Evolutionary conservation across 1,284 basidiomycete genomes (phyloP), one percentile per base, ranked within the genome.

Genomic region (Mixia osmundae): DNA sequence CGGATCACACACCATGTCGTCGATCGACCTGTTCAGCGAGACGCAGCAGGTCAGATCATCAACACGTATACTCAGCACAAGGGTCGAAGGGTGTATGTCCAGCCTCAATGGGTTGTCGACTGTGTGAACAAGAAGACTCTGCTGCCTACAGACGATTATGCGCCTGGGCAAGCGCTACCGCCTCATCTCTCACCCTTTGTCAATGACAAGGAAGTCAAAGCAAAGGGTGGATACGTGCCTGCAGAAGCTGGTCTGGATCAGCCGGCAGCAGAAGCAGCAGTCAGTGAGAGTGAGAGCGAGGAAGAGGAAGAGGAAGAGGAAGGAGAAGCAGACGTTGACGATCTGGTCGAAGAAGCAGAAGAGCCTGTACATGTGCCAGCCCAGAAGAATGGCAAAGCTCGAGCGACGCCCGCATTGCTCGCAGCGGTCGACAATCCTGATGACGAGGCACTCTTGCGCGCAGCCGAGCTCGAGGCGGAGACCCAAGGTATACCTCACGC

Each of bases 41-140:
- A 47, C 21, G 43, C 49, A 18, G 39, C 68, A 75, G 48, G 63
- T 67, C n/a, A n/a, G n/a, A 44, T 68, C 72, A 49, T n/a, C n/a
- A n/a, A n/a, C n/a, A n/a, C n/a, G n/a, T n/a, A n/a, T n/a, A n/a
- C n/a, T n/a, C n/a, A n/a, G n/a, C 64, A 66, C 32, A 64, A 71
- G 21, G 57, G 65, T 35, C 69, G 71, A 53, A 67, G 87, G 48
- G 80, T 79, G 49, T 82, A 78, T 58, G 68, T 97, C 7, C 91
- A 97, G 58, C 91, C 91, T 12, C 91, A 97, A 57, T 97, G 91
- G 89, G 69, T 95, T 20, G 78, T 87, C 24, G 91, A 99, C 58
- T 91, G 78, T 53, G 72, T 91, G 52, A 97, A 97, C 56, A 68
- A 72, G 16, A 70, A 72, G 14, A 79, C 68, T 54, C 66, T 94